A percentile compares a stretch with the other conserved stretches of the same genome.
Evolutionary conservation across 163 green algal genomes (phyloP).

Genomic region (Chloromonas sp.): DNA sequence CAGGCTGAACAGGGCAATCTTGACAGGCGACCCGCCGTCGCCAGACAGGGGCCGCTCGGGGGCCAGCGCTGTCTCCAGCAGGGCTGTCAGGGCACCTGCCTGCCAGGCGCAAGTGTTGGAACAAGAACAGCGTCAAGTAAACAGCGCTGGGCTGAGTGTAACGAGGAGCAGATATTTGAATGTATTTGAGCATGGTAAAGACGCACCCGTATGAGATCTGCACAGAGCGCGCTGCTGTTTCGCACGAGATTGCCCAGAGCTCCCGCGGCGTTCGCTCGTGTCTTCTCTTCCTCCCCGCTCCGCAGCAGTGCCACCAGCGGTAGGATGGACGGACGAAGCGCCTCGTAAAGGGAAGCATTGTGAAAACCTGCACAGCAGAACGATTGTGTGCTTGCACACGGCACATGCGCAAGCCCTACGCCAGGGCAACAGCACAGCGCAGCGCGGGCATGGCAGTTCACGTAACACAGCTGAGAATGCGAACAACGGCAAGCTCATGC

Average conservation of each 20-base stretch:
- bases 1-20: constrained; percentile 90
- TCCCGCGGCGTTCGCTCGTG: constrained; percentile 87
- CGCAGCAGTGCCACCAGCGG: constrained; percentile 75
- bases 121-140: too few relatives aligned
- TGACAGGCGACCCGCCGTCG: constrained; percentile 52
- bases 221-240: constrained; percentile 57
- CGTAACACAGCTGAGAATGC: too few relatives aligned
- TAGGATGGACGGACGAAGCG: constrained; percentile 63
- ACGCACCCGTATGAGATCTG: constrained; percentile 56
- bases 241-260: constrained; percentile 90
- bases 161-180: too few relatives aligned
- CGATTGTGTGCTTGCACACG: not conserved
- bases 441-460: too few relatives aligned
- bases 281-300: constrained; percentile 74
- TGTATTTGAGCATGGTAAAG: not conserved
- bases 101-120: not conserved
- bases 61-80: constrained; percentile 40
- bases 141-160: too few relatives aligned
- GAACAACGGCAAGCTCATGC: too few relatives aligned
- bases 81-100: constrained; percentile 53
- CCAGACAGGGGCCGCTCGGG: constrained; percentile 11
- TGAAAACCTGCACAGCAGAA: constrained; percentile 31
- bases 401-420: not conserved
- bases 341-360: constrained; percentile 35
- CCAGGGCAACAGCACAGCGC: too few relatives aligned